Base-by-base conservation (phyloP, 2,329 filamentous ascomycete species). In the Neophaeococcomyces mojaviensis region DNA sequence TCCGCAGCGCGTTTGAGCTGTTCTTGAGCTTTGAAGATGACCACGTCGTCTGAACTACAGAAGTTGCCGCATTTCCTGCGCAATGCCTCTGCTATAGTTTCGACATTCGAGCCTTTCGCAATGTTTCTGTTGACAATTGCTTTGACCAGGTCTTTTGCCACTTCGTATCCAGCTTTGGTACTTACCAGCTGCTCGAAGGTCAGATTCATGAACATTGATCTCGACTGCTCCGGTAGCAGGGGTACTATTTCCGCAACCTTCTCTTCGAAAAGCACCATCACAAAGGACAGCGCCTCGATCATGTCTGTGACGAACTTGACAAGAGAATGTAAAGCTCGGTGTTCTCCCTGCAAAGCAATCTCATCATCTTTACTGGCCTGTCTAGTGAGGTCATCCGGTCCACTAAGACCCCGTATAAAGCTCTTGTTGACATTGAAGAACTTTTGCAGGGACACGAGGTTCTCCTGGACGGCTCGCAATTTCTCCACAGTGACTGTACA, bases 61-160 rank as follows among this genome's bases (percentile, higher is more conserved):
- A 98, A 98, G 66, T 86, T 96, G 51, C 92, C 94, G 57, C 92
- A 98, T 57, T 89, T 80, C 57, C 92, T 78, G 38, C 92, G 79
- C 40, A 98, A 70, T n/a, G 89, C 88, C 65, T 98, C 92, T 0
- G 92, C 90, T 19, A 98, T 88, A 0, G 89, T 96, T 67, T 98
- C 94, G 16, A 98, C 90, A 53, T 97, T 98, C 3, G 89, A 90
- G 8, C 94, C 92, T 59, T 88, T 95, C 48, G 90, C 86, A 57
- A 98, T 98, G 64, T 95, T 98, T 59, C 89, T 82, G 64, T 97
- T 97, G 45, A 98, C 92, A 59, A 98, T 97, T 1, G 90, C 88
- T 64, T 97, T 98, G 47, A 98, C 92, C 1, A 98, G 74, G 46
- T 95, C 78, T 65, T 95, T 96, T 2, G 90, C 94, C 19, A 97